Evolutionary conservation across 768 basidiomycete species (phyloP), one percentile per base, ranked within the genome.

Genomic region (Trametes coccinea): DNA sequence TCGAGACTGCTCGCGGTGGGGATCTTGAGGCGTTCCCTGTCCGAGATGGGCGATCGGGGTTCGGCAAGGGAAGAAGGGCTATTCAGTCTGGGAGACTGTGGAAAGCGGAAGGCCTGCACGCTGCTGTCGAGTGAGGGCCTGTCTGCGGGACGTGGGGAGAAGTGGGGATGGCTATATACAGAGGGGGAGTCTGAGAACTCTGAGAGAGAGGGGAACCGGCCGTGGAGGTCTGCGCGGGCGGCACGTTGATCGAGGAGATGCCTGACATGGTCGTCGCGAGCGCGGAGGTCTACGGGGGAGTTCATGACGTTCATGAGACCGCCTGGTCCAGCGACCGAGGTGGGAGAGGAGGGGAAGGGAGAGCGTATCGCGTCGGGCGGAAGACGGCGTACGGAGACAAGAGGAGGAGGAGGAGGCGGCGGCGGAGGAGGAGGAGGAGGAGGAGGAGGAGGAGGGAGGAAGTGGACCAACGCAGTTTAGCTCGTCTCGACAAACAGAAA

Each of bases 101-200:
- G 53, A 60, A 73, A 71, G 66, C 72, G 64, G 68, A 74, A 72
- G 10, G 71, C 64, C 39, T 66, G 61, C 44, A 72, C 55, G 60
- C 70, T 70, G 53, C 69, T 64, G 41, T 69, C 70, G 57, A 64
- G 63, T 44, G 74, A 71, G 45, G 71, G 69, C 47, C 66, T 70
- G 65, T 79, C 75, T 37, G 64, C 61, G 34, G 77, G 73, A 56
- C 73, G 76, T 30, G 86, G 84, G 39, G 86, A 85, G 70, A 83
- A 83, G 70, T 82, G 79, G 58, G 82, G 68, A 64, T 78, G 82
- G 70, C 82, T 87, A 71, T 90, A 89, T 65, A 88, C 76, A 51
- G 88, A 90, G 66, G 87, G 87, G 56, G 88, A 82, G 73, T 90
- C 87, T 45, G 84, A 79, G 55, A 79, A 80, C 65, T 87, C 80